A percentile compares a stretch with the other conserved stretches of the same genome.
phyloP scores from a whole-genome alignment of 2,329 filamentous ascomycete genomes.

The Verticillium isaacii region DNA sequence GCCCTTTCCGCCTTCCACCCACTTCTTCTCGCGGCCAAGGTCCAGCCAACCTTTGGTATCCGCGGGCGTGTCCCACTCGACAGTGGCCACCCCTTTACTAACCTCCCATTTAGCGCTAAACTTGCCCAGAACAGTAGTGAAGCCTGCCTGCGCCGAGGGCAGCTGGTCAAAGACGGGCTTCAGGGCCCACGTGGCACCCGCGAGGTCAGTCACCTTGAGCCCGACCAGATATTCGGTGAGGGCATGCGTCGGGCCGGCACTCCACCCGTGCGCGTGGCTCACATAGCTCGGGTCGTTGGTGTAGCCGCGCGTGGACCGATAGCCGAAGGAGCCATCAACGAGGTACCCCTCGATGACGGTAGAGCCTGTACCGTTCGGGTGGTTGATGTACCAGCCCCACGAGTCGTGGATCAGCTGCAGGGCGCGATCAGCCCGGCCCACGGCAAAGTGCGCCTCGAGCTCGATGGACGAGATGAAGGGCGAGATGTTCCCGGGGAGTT shows the following conservation, averaged over 20 bases:
- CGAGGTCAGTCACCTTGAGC: slow-evolving; percentile 17
- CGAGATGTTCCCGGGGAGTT: slow-evolving; percentile 52
- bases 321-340: slow-evolving; percentile 51
- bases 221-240: slow-evolving; percentile 39
- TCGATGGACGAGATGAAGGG: slow-evolving; percentile 57
- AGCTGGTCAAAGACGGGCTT: slow-evolving; percentile 9
- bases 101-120: slow-evolving; percentile 8
- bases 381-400: slow-evolving; percentile 58
- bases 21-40: not conserved
- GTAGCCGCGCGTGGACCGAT: slow-evolving; percentile 48
- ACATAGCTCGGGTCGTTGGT: slow-evolving; percentile 39
- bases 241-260: slow-evolving; percentile 40
- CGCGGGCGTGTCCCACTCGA: slow-evolving; percentile 10
- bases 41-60: slow-evolving; percentile 10
- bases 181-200: slow-evolving; percentile 7
- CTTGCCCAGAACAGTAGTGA: slow-evolving; percentile 8
- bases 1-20: slow-evolving; percentile 8
- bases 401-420: slow-evolving; percentile 49
- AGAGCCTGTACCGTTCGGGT: slow-evolving; percentile 51
- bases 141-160: slow-evolving; percentile 8
- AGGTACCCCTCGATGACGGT: slow-evolving; percentile 58
- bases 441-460: slow-evolving; percentile 50
- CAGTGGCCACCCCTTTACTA: not conserved
- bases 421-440: slow-evolving; percentile 41
- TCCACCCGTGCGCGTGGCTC: slow-evolving; percentile 47